Evolutionary conservation across 2,329 filamentous ascomycete genomes (phyloP).

Genomic region (Dothistroma pini): DNA sequence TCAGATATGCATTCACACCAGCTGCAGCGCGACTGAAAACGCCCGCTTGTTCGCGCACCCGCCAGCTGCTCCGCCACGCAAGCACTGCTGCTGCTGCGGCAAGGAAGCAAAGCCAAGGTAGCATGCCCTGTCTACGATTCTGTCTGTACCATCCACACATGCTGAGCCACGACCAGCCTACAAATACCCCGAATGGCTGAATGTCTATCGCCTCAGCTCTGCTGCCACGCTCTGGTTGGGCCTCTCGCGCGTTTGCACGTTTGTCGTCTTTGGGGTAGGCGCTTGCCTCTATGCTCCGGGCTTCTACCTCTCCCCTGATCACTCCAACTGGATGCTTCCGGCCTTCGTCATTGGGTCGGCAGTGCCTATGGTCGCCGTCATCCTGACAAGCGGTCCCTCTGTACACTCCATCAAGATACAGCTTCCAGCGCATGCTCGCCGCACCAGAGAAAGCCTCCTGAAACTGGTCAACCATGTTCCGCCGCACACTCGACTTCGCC

Average conservation of each 20-base stretch:
- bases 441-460: constrained; percentile 54
- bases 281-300: constrained; percentile 56
- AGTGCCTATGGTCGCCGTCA: constrained; percentile 62
- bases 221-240: constrained; percentile 64
- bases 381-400: constrained; percentile 64
- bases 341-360: constrained; percentile 53
- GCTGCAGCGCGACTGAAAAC: not conserved
- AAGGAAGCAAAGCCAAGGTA: not conserved
- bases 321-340: constrained; percentile 42
- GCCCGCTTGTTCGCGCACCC: not conserved
- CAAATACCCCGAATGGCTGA: constrained; percentile 55
- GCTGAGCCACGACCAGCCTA: constrained; percentile 3
- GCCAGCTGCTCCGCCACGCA: not conserved
- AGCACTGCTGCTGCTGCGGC: not conserved
- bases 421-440: constrained; percentile 62
- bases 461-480: constrained; percentile 49
- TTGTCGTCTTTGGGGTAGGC: constrained; percentile 67
- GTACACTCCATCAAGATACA: constrained; percentile 69
- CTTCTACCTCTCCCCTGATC: constrained; percentile 46
- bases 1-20: not conserved
- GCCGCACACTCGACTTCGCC: constrained; percentile 36
- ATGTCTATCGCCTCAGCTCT: constrained; percentile 72
- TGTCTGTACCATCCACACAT: not conserved
- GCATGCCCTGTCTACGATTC: constrained; percentile 7
- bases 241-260: constrained; percentile 65